Evolutionary conservation across 2,329 filamentous ascomycete genomes (phyloP).

Genomic region (Ascochyta clinopodiicola): DNA sequence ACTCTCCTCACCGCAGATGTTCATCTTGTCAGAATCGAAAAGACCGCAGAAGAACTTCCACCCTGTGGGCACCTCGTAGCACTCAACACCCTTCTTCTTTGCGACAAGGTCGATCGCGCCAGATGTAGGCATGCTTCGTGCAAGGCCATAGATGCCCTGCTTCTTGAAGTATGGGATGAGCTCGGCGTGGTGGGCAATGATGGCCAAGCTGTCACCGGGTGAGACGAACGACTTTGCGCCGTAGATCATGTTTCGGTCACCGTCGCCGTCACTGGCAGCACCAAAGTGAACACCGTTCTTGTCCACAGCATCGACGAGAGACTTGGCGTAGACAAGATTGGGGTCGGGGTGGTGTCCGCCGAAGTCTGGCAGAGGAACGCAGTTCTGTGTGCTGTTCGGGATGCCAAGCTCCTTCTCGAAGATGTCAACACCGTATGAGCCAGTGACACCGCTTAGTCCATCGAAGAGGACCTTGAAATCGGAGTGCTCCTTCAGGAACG

Average conservation of each 20-base stretch:
- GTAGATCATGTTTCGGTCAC: constrained; percentile 99
- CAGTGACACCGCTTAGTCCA: constrained; percentile 91
- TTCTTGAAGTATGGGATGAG: constrained; percentile 99
- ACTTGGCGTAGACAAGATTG: constrained; percentile 96
- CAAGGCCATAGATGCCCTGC: constrained; percentile 93
- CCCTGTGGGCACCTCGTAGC: constrained; percentile 96
- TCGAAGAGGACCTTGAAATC: constrained; percentile 99
- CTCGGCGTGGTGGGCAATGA: constrained; percentile 95
- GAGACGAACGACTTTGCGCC: constrained; percentile 96
- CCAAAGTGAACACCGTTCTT: constrained; percentile 92
- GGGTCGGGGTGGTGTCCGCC: constrained; percentile 97
- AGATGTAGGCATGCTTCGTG: constrained; percentile 96
- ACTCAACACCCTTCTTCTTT: constrained; percentile 87
- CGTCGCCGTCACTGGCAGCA: constrained; percentile 94
- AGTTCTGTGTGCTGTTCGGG: constrained; percentile 85
- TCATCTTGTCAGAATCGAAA: constrained; percentile 99
- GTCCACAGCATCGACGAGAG: constrained; percentile 91
- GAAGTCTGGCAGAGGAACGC: constrained; percentile 90
- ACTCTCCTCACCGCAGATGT: constrained; percentile 97
- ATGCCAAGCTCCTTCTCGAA: constrained; percentile 94
- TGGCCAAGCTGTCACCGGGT: constrained; percentile 94
- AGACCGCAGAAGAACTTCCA: constrained; percentile 99
- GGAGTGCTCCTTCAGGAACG: constrained; percentile 83
- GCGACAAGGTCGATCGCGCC: constrained; percentile 95
- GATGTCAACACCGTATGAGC: constrained; percentile 92